Base-by-base conservation (phyloP, 371 early-diverging fungal genomes). In the Smittium culicis region DNA sequence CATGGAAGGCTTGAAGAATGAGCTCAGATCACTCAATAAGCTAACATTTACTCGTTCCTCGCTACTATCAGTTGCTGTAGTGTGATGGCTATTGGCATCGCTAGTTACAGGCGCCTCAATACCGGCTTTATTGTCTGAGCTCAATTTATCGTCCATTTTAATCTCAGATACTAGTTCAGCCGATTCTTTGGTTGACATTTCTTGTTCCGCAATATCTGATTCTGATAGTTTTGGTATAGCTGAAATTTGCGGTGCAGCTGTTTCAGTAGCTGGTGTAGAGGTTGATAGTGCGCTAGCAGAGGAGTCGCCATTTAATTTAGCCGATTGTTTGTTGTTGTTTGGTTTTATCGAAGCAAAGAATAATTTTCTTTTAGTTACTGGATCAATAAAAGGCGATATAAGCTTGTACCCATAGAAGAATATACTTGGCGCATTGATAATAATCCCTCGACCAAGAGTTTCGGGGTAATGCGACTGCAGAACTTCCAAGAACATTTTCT, bases 381-480 rank as follows among this genome's bases (percentile, higher is more conserved):
- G 91, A 72, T 95, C 92, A 70, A 95, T 82, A 69, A 93, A 92
- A 0, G 93, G 93, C 3, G 87, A 82, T 33, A 94, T 81, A 28
- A 92, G 32, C 71, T 84, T 85, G 69, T 87, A 91, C 30, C 89
- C 86, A 45, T 84, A 80, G 75, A 85, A 85, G 69, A 95, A 89
- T 72, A 89, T 87, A 85, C 89, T 89, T n/a, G 91, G 90, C 30
- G 94, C 90, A 66, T 86, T 81, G 34, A 85, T 69, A 27, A 87
- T 73, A 66, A 80, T 80, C 1, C 81, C 84, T 64, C 71, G 70
- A 64, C 84, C 81, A 56, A 91, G 75, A 31, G 89, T 81, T 74
- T 94, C 94, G 1, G 93, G 93, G 70, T 93, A 95, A 74, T 95
- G 96, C 35, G 82, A 81, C 29, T 83, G 83, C 14, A 95, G 75